phyloP scores from a whole-genome alignment of 2,329 filamentous ascomycete species.

The Arachnomyces sp. region DNA sequence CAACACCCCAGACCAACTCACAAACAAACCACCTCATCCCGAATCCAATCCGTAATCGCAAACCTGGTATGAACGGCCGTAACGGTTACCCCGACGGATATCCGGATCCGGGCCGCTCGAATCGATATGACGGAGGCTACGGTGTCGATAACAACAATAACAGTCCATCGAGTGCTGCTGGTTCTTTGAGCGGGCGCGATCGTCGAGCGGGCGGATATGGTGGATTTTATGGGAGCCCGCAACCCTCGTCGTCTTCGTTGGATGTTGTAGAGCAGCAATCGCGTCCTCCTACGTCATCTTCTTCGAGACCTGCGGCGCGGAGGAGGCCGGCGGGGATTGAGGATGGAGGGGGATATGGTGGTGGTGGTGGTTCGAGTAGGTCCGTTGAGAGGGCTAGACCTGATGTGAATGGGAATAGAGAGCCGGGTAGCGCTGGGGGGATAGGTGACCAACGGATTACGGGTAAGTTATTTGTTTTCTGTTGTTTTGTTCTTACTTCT shows the following conservation, averaged over 20 bases:
- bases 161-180: conserved; percentile 2
- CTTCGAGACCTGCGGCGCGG: not conserved
- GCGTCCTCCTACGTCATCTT: not conserved
- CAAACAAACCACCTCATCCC: not conserved
- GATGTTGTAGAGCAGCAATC: conserved; percentile 1
- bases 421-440: conserved; percentile 10
- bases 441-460: conserved; percentile 30
- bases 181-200: conserved; percentile 16
- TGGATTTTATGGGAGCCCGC: conserved; percentile 30
- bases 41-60: conserved; percentile 6
- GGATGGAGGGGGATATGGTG: not conserved
- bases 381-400: conserved; percentile 1
- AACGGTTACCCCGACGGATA: conserved; percentile 31
- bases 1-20: conserved; percentile 1
- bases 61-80: conserved; percentile 29
- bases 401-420: conserved; percentile 12
- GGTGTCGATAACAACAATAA: conserved; percentile 18
- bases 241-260: conserved; percentile 4
- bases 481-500: not conserved
- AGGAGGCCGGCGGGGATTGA: not conserved
- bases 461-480: conserved; percentile 19
- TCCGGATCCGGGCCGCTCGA: conserved; percentile 28
- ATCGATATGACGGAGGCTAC: conserved; percentile 27
- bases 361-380: not conserved
- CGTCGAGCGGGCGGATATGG: conserved; percentile 38